Base-by-base conservation (phyloP, 495 filamentous ascomycete species). In the Lepidopterella palustris region DNA sequence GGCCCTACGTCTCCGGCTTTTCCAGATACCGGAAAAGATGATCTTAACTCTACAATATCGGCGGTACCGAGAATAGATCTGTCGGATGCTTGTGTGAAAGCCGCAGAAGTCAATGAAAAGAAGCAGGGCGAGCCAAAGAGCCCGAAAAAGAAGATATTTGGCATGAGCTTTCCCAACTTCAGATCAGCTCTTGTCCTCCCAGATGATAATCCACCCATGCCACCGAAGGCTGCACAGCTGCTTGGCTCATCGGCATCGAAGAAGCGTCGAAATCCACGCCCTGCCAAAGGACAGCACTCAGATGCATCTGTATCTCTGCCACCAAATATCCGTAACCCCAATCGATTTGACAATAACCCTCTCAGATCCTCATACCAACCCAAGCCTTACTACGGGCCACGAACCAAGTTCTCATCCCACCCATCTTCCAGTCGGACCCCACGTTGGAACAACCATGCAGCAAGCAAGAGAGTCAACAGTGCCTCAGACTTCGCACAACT, bases 101-200 rank as follows among this genome's bases (percentile, higher is more conserved):
- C 23, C 49, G 40, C 21, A 29, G 39, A 59, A 28, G 31, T 35
- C 5, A 55, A 52, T 6, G 13, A 54, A 11, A 11, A 32, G 20
- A 54, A 35, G 13, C 29, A 47, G 5, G 39, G 42, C 11, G 20
- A 51, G 4, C 42, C 45, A 10, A 74, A 70, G 63, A 74, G 71
- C 29, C 72, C 72, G 2, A 70, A 68, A 62, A 71, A 66, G 59
- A 67, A 62, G 29, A 50, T 74, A 28, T 65, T 74, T 40, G 71
- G 69, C 8, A 63, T 74, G 29, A 58, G 61, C 58, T 62, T 70
- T 8, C 31, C 59, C 10, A 27, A 24, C 27, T 64, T 67, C 52
- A 67, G 27, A 32, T 35, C 60, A 4, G 31, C 53, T 13, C 15
- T 23, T 28, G 35, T 9, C 13, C 20, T 45, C 21, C 51, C 26